A percentile compares a stretch with the other conserved stretches of the same genome.
phyloP scores from a whole-genome alignment of 805 yeast species.

The Candida manassasensis region DNA sequence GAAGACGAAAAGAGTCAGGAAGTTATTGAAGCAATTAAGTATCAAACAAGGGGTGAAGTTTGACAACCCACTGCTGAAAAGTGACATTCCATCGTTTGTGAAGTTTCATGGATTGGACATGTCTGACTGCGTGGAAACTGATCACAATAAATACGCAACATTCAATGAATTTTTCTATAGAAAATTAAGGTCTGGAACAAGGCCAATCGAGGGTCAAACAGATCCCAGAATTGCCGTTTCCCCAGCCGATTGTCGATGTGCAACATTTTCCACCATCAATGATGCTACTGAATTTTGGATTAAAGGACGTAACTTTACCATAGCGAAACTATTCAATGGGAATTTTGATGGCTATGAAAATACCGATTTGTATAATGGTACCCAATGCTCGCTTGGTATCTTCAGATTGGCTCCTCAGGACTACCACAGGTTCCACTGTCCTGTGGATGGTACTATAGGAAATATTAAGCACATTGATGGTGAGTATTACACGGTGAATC shows the following conservation, averaged over 20 bases:
- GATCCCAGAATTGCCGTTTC: slow-evolving; percentile 54
- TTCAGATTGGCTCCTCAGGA: slow-evolving; percentile 96
- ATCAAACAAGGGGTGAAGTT: slow-evolving; percentile 81
- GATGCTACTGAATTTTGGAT: slow-evolving; percentile 80
- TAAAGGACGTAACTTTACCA: slow-evolving; percentile 73
- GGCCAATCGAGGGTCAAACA: slow-evolving; percentile 60
- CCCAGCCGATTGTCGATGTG: slow-evolving; percentile 85
- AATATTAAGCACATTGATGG: slow-evolving; percentile 71
- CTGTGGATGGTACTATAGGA: slow-evolving; percentile 72
- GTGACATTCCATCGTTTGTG: slow-evolving; percentile 70
- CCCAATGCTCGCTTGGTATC: slow-evolving; percentile 61
- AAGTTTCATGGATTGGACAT: slow-evolving; percentile 78
- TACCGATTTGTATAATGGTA: slow-evolving; percentile 27
- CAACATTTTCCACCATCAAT: slow-evolving; percentile 56
- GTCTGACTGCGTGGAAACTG: slow-evolving; percentile 54
- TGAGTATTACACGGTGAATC: slow-evolving; percentile 92
- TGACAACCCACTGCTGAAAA: slow-evolving; percentile 62
- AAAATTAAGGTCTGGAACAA: slow-evolving; percentile 61
- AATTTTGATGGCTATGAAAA: slow-evolving; percentile 40
- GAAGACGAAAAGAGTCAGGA: slow-evolving; percentile 53
- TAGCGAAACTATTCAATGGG: slow-evolving; percentile 54
- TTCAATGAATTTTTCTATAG: slow-evolving; percentile 91
- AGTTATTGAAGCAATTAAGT: slow-evolving; percentile 60
- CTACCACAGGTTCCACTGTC: slow-evolving; percentile 89
- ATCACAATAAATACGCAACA: slow-evolving; percentile 50